Evolutionary conservation across 2,329 filamentous ascomycete genomes (phyloP), one percentile per base, ranked within the genome.

Genomic region (Penicillium sp.): DNA sequence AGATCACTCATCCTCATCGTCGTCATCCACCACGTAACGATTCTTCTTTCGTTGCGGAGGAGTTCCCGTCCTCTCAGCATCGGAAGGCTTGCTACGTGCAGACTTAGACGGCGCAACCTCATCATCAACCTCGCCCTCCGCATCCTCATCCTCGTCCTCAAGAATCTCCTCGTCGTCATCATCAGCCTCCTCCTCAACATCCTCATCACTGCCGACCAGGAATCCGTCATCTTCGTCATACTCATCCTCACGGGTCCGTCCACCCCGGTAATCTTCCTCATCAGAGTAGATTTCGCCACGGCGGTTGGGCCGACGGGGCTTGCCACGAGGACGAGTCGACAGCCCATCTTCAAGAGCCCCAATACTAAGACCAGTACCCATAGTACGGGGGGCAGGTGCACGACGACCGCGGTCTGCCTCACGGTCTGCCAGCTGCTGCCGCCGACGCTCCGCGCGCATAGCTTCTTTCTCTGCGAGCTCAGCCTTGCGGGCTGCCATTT

Each of bases 201-300:
- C 78, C 63, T 80, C 78, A 46, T 81, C 78, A 43, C 76, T 79
- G 14, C 71, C 72, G 21, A 78, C 78, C 48, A 93, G 86, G 74
- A 93, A 93, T 49, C 88, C 89, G 67, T 92, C 90, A 44, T 90
- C 87, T 66, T 89, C 88, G 68, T 93, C 90, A 66, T 92, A 92
- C 65, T 92, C 87, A 73, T 95, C 88, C 71, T 92, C 86, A 70
- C 89, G 87, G 74, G 71, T 77, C 21, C 76, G 72, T 3, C 74
- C 71, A 37, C 77, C 71, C 23, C 75, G 73, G 24, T 75, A 78
- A 8, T 79, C 78, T 46, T 79, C 77, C 60, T 80, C 79, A 51
- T 80, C 77, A 1, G 74, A 77, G 59, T 79, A 78, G 52, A 79
- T 77, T 55, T 80, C 77, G 21, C 78, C 77, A 29, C 75, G 75